A percentile compares a stretch with the other conserved stretches of the same genome.
Conservation (phyloP, 2,329 filamentous ascomycete genomes). For the Microsporum canis region DNA sequence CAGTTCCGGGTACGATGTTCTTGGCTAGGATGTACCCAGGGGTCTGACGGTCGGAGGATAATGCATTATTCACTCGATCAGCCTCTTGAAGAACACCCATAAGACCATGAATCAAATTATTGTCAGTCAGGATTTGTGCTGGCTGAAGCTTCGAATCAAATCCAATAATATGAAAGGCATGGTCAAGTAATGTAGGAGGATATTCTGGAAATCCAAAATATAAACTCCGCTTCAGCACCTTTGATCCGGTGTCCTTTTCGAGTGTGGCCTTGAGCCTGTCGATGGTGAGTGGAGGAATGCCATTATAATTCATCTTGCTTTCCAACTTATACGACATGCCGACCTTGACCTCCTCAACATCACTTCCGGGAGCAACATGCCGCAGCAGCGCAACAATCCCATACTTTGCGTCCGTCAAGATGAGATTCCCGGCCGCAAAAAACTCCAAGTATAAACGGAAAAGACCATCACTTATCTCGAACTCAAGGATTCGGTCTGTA, state of each 20-base stretch:
- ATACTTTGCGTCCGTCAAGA: constrained; percentile 73
- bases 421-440: constrained; percentile 89
- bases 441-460: constrained; percentile 89
- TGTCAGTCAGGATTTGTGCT: constrained; percentile 57
- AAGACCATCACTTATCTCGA: constrained; percentile 82
- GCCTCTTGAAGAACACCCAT: constrained; percentile 60
- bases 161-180: constrained; percentile 58
- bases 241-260: constrained; percentile 56
- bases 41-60: constrained; percentile 53
- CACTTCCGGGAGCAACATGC: constrained; percentile 66
- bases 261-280: constrained; percentile 61
- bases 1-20: constrained; percentile 32
- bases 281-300: constrained; percentile 61
- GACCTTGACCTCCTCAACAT: constrained; percentile 69
- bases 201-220: constrained; percentile 78
- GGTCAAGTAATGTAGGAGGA: constrained; percentile 77
- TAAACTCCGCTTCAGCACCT: constrained; percentile 65
- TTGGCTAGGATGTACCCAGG: constrained; percentile 86
- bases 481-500: constrained; percentile 84
- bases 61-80: constrained; percentile 54
- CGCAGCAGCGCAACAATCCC: constrained; percentile 73
- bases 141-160: constrained; percentile 60
- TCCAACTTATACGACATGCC: constrained; percentile 70
- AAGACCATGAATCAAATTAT: constrained; percentile 53
- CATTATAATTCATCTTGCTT: constrained; percentile 70